These are phyloP conservation scores for Pugionium cornutum DNA, from an alignment of 345 rosid species.

Conservation along the genomic window DNA sequence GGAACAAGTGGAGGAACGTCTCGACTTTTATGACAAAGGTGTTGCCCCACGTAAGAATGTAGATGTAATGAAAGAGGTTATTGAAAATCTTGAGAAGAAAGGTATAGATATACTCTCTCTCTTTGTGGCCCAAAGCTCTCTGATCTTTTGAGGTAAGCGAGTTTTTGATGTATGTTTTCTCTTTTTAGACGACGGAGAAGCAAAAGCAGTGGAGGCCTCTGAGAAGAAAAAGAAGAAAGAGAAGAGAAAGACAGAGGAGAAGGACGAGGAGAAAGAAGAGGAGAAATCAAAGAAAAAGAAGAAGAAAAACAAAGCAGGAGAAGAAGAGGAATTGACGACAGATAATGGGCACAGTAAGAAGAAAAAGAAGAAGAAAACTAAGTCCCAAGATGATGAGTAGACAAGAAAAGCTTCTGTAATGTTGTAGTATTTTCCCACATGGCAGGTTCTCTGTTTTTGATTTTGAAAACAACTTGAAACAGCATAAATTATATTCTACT, in stretches of 20 bases:
- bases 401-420: conserved; percentile 2
- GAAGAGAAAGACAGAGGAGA: conserved; percentile 35
- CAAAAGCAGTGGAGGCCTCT: conserved; percentile 42
- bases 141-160: background rate
- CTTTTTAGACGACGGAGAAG: conserved; percentile 48
- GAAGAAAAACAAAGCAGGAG: conserved; percentile 44
- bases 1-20: conserved; percentile 93
- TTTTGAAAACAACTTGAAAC: background rate
- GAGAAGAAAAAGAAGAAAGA: conserved; percentile 56
- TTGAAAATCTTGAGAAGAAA: conserved; percentile 51
- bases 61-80: conserved; percentile 87
- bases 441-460: conserved; percentile 11
- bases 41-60: conserved; percentile 94
- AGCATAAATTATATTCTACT: background rate
- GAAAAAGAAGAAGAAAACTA: conserved; percentile 49
- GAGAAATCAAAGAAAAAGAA: conserved; percentile 43
- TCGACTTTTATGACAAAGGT: conserved; percentile 93
- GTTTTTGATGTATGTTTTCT: conserved; percentile 20
- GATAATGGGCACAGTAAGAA: conserved; percentile 46
- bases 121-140: conserved; percentile 6
- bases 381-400: conserved; percentile 47
- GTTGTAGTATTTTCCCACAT: conserved; percentile 1
- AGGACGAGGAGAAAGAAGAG: conserved; percentile 27
- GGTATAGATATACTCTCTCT: conserved; percentile 38
- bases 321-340: conserved; percentile 48